These are phyloP conservation scores for Hyparrhenia diplandra DNA, from an alignment of 176 grass and related monocot genomes.

Conservation along the genomic window DNA sequence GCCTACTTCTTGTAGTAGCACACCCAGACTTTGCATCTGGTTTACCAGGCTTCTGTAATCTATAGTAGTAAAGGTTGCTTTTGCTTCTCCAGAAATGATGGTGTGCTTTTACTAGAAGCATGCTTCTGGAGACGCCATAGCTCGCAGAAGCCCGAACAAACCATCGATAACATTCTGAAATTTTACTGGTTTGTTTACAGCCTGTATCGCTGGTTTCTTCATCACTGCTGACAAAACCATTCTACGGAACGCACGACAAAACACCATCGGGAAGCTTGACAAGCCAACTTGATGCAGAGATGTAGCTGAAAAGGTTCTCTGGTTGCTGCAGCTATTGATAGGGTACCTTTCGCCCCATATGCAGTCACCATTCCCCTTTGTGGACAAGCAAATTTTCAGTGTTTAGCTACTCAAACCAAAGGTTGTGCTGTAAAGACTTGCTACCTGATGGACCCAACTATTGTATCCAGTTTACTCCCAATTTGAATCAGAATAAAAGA, in stretches of 20 bases:
- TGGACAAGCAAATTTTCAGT: background rate
- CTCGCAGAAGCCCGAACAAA: background rate
- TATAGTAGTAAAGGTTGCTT: background rate
- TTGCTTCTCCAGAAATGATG: background rate
- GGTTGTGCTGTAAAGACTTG: background rate
- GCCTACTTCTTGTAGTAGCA: background rate
- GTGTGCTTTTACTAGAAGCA: background rate
- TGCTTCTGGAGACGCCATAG: background rate
- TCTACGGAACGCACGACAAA: conserved; percentile 69
- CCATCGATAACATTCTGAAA: background rate
- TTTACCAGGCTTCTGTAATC: background rate
- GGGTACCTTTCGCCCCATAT: too few species aligned
- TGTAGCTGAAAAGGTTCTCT: background rate
- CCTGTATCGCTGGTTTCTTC: conserved; percentile 78
- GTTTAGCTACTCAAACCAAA: background rate
- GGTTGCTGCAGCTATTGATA: too few species aligned
- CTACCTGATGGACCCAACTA: background rate
- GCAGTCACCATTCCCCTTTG: too few species aligned
- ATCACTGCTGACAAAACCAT: conserved; percentile 80
- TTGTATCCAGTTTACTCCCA: background rate
- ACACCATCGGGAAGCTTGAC: conserved; percentile 69
- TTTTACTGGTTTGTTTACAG: conserved; percentile 39
- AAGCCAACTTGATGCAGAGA: conserved; percentile 37
- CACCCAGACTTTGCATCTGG: background rate
- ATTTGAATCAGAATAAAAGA: background rate